These are phyloP conservation scores for Tinospora cordifolia DNA, from an alignment of 164 flowering plant genomes.

Conservation along the genomic window DNA sequence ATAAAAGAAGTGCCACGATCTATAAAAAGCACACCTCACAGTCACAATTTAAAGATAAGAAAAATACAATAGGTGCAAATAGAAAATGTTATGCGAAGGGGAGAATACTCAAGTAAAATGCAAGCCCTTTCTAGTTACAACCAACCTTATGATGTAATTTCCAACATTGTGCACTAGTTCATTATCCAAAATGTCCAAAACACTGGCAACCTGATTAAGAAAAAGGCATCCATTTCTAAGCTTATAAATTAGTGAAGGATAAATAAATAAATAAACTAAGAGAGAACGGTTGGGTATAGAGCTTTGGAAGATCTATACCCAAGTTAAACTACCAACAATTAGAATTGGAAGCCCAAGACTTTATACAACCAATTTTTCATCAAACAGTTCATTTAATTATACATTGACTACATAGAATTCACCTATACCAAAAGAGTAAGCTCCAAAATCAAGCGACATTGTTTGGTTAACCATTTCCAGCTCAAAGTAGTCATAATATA, in stretches of 20 bases:
- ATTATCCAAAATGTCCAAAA: slow-evolving; percentile 72
- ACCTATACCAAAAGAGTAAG: not conserved
- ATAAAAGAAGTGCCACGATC: too few relatives aligned
- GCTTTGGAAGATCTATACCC: not conserved
- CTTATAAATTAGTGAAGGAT: not conserved
- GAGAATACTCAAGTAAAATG: not conserved
- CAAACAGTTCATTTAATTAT: too few relatives aligned
- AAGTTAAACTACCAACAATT: not conserved
- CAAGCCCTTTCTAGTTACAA: slow-evolving; percentile 2
- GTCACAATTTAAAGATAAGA: not conserved
- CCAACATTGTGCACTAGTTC: slow-evolving; percentile 67
- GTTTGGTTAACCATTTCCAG: not conserved
- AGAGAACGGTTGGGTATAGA: slow-evolving; percentile 1
- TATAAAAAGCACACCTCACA: too few relatives aligned
- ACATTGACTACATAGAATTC: not conserved
- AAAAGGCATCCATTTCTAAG: slow-evolving; percentile 5
- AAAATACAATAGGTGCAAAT: not conserved
- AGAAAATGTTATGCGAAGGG: not conserved
- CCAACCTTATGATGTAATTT: slow-evolving; percentile 70
- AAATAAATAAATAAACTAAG: not conserved
- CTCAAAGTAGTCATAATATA: not conserved
- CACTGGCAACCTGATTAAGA: slow-evolving; percentile 68
- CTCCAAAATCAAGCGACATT: not conserved
- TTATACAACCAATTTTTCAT: not conserved
- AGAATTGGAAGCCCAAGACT: not conserved